Evolutionary conservation across 345 rosid genomes (phyloP), one percentile per base, ranked within the genome.

Genomic region (Microcos paniculata): DNA sequence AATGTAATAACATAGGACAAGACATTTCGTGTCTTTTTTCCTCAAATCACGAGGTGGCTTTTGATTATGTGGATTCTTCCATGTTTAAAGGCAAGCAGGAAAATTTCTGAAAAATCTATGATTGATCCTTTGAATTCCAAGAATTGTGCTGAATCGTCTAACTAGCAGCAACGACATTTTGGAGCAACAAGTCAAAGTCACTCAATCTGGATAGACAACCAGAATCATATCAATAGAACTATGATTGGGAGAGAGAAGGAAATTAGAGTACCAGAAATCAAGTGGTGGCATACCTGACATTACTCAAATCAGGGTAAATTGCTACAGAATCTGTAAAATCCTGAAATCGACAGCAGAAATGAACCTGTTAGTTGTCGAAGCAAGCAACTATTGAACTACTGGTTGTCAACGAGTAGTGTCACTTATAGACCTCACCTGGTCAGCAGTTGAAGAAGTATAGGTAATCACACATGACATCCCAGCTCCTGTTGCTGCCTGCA

Each of bases 381-480:
- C 51, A 40, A 62, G 74, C 8, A 70, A 55, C 55, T 19, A 75
- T 38, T 16, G 13, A 35, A 24, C 30, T 43, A 62, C 61, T 13
- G 24, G 48, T 57, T 35, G n/a, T 9, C 40, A 15, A 43, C 14
- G 21, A 31, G 28, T 12, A 65, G n/a, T 12, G 58, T 35, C 24
- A 12, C 18, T 49, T 30, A 43, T 65, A 48, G 67, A 58, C 13
- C 65, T 82, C 63, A 94, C 98, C 92, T 95, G 99, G 30, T 91
- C 86, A 66, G 94, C 91, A 14, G 99, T 93, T 73, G 99, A 95
- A 81, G 93, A 80, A 19, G 99, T 95, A 83, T 90, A 89, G 11
- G 91, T 88, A 46, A 95, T 87, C 35, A 93, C 83, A 71, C 97
- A 95, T 52, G 99, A 78, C 99, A 95, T 95, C 57, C 97, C 97